A percentile compares a stretch with the other conserved stretches of the same genome.
phyloP scores from a whole-genome alignment of 2,329 filamentous ascomycete genomes.

The Neurospora sp. region DNA sequence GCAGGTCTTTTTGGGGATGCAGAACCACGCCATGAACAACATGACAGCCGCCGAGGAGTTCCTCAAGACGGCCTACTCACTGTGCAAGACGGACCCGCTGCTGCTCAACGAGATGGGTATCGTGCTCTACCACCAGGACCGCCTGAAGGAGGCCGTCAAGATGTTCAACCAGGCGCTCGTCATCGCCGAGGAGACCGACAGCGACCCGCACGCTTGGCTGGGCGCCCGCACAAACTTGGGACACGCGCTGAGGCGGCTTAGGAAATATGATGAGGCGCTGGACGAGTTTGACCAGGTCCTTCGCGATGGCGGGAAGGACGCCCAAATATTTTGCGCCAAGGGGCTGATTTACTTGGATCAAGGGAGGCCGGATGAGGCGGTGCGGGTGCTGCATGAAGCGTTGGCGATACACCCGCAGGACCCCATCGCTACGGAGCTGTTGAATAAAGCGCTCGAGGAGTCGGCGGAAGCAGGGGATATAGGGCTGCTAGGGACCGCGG shows the following conservation, averaged over 20 bases:
- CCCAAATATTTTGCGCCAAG: slow-evolving; percentile 70
- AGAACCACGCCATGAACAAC: slow-evolving; percentile 92
- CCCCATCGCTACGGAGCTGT: slow-evolving; percentile 67
- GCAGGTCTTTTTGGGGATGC: slow-evolving; percentile 95
- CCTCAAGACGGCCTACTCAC: slow-evolving; percentile 73
- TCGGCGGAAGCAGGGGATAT: slow-evolving; percentile 34
- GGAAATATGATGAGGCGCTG: slow-evolving; percentile 61
- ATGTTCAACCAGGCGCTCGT: slow-evolving; percentile 71
- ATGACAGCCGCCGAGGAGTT: slow-evolving; percentile 92
- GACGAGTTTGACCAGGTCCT: slow-evolving; percentile 81
- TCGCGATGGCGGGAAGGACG: slow-evolving; percentile 69
- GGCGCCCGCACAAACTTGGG: slow-evolving; percentile 81
- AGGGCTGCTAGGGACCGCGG: slow-evolving; percentile 7
- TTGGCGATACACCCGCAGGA: slow-evolving; percentile 72
- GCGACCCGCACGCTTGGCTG: slow-evolving; percentile 73
- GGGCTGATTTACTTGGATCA: slow-evolving; percentile 77
- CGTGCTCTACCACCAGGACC: slow-evolving; percentile 87
- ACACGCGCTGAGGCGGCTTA: slow-evolving; percentile 70
- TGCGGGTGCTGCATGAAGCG: slow-evolving; percentile 75
- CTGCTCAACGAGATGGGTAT: slow-evolving; percentile 93
- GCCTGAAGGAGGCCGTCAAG: slow-evolving; percentile 62
- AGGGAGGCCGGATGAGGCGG: slow-evolving; percentile 64
- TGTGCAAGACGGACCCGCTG: slow-evolving; percentile 78
- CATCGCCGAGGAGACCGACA: slow-evolving; percentile 71
- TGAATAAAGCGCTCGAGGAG: slow-evolving; percentile 62